Evolutionary conservation across 768 basidiomycete species (phyloP).

Genomic region (Boletellus ananiceps): DNA sequence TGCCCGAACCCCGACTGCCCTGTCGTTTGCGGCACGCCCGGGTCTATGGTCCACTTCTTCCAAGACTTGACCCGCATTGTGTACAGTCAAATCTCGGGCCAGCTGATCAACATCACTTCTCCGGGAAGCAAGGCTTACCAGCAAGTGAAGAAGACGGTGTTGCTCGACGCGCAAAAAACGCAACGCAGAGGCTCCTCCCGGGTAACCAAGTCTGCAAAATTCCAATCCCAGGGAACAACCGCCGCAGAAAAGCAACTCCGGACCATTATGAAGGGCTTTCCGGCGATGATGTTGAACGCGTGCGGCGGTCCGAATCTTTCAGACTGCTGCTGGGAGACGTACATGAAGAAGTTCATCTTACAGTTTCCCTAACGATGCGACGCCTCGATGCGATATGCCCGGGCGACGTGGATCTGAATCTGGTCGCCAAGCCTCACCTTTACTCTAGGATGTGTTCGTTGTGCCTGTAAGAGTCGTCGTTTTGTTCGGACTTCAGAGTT

Average conservation of each 20-base stretch:
- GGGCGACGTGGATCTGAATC: background rate
- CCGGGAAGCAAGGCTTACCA: slow-evolving; percentile 41
- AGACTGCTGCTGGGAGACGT: slow-evolving; percentile 55
- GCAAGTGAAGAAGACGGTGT: slow-evolving; percentile 39
- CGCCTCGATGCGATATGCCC: background rate
- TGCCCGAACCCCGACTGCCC: slow-evolving; percentile 80
- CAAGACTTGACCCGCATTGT: slow-evolving; percentile 44
- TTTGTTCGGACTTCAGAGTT: slow-evolving; percentile 16
- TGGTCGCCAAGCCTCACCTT: slow-evolving; percentile 2
- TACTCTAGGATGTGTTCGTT: slow-evolving; percentile 3
- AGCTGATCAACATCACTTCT: slow-evolving; percentile 33
- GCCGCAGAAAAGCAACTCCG: slow-evolving; percentile 23
- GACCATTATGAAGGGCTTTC: slow-evolving; percentile 32
- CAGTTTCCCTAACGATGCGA: slow-evolving; percentile 48
- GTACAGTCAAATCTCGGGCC: slow-evolving; percentile 37
- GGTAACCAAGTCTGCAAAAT: slow-evolving; percentile 3
- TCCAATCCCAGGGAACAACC: slow-evolving; percentile 19
- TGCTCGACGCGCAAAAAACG: slow-evolving; percentile 31
- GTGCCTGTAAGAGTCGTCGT: slow-evolving; percentile 10
- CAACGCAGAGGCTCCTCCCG: slow-evolving; percentile 10
- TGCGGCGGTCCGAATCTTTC: slow-evolving; percentile 48
- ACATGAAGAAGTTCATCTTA: slow-evolving; percentile 61
- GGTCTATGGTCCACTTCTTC: slow-evolving; percentile 71
- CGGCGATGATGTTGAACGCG: slow-evolving; percentile 28
- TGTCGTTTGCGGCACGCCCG: slow-evolving; percentile 78